Evolutionary conservation across 1,284 basidiomycete species (phyloP).

Genomic region (Cryptococcus neoformans): DNA sequence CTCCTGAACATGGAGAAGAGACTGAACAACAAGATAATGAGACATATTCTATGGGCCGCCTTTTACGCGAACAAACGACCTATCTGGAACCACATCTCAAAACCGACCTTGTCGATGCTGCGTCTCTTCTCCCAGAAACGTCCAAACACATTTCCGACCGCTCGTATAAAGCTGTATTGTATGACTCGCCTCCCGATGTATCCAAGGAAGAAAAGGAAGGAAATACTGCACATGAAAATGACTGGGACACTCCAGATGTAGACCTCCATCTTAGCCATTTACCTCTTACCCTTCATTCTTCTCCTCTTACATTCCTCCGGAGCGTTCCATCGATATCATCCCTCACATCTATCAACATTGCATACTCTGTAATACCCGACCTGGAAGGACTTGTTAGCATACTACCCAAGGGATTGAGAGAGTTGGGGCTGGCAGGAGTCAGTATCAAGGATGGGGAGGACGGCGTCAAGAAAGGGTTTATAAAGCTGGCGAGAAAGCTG

Average conservation of each 20-base stretch:
- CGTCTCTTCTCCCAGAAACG: conserved; percentile 15
- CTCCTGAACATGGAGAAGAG: conserved; percentile 2
- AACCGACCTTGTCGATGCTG: conserved; percentile 14
- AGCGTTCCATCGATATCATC: conserved; percentile 15
- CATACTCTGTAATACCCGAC: conserved; percentile 26
- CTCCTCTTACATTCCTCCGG: conserved; percentile 23
- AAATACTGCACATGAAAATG: conserved; percentile 3
- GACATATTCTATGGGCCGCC: conserved; percentile 19
- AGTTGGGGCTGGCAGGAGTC: conserved; percentile 27
- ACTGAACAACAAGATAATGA: not conserved
- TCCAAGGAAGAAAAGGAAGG: not conserved
- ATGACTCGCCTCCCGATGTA: conserved; percentile 1
- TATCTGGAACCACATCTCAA: conserved; percentile 34
- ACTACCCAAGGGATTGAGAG: conserved; percentile 24
- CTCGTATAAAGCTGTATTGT: conserved; percentile 19
- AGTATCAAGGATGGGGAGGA: conserved; percentile 1
- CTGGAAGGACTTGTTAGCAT: conserved; percentile 21
- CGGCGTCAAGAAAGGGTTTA: conserved; percentile 17
- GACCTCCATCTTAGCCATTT: conserved; percentile 15
- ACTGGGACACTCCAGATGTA: conserved; percentile 15
- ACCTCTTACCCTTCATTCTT: conserved; percentile 25
- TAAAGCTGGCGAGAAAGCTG: conserved; percentile 22
- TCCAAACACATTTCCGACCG: conserved; percentile 16
- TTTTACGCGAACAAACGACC: conserved; percentile 25
- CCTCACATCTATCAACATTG: conserved; percentile 34